Percentiles rank a stretch among this genome's conserved stretches.
phyloP scores from a whole-genome alignment of 228 moss, liverwort and hornwort species.

The Sphagnum magellanicum region DNA sequence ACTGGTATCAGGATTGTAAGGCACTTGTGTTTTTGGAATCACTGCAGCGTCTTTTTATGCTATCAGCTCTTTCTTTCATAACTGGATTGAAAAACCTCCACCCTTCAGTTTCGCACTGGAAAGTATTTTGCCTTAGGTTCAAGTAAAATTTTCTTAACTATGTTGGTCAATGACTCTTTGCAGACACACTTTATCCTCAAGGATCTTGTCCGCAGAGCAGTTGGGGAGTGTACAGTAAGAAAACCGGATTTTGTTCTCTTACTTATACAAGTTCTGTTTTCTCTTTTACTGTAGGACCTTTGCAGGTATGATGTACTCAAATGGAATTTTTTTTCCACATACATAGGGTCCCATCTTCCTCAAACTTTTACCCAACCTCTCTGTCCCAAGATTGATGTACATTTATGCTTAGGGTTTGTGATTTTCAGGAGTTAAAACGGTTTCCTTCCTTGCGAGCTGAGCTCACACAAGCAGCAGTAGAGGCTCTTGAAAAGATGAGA shows the following conservation, averaged over 20 bases:
- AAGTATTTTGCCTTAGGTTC: not conserved
- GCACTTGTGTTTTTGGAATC: too few relatives aligned
- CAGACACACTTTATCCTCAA: constrained; percentile 50
- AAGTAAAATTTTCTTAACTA: not conserved
- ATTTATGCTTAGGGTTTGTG: not conserved
- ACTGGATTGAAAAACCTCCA: too few relatives aligned
- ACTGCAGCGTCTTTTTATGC: too few relatives aligned
- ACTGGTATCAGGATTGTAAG: not conserved
- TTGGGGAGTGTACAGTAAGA: constrained; percentile 49
- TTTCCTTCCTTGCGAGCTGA: constrained; percentile 73
- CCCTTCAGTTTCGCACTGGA: not conserved
- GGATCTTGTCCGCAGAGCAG: constrained; percentile 43
- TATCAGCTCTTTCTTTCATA: too few relatives aligned
- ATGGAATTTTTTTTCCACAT: too few relatives aligned
- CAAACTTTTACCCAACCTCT: too few relatives aligned
- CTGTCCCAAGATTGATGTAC: too few relatives aligned
- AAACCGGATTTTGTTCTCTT: not conserved
- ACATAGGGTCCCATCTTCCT: too few relatives aligned
- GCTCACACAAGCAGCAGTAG: constrained; percentile 62
- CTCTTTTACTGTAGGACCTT: not conserved
- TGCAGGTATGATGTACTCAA: too few relatives aligned
- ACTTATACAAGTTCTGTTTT: not conserved
- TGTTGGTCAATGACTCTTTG: not conserved
- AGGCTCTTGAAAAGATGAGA: constrained; percentile 65
- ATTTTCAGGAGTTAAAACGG: constrained; percentile 56